Conservation (phyloP, 208 protist species). For the Wallacemonas collosoma region DNA sequence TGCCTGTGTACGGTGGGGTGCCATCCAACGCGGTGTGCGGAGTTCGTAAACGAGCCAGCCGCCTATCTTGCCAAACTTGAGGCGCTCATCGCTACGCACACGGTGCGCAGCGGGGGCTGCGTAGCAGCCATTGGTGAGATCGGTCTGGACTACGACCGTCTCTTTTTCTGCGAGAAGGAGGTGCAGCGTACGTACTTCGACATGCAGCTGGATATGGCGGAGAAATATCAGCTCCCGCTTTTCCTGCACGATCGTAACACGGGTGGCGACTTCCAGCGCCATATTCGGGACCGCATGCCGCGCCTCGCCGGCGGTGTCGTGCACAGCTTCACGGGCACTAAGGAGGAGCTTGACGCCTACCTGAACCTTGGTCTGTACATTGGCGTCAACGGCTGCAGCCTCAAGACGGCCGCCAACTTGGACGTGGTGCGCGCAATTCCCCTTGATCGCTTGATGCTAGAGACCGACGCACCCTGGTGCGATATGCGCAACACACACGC, state of each 20-base stretch:
- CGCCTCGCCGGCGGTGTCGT: constrained; percentile 85
- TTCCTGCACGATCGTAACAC: constrained; percentile 95
- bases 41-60: constrained; percentile 65
- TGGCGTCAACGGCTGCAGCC: constrained; percentile 94
- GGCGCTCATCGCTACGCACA: constrained; percentile 51
- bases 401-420: constrained; percentile 93
- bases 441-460: constrained; percentile 89
- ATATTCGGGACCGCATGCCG: constrained; percentile 52
- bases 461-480: constrained; percentile 96
- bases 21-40: constrained; percentile 85
- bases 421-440: constrained; percentile 81
- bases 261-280: constrained; percentile 73
- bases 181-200: constrained; percentile 85
- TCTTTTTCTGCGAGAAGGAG: constrained; percentile 91
- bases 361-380: constrained; percentile 91
- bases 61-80: constrained; percentile 60
- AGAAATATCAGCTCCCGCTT: constrained; percentile 83
- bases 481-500: constrained; percentile 93
- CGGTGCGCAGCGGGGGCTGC: constrained; percentile 50
- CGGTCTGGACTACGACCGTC: constrained; percentile 95
- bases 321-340: constrained; percentile 95
- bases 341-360: constrained; percentile 71
- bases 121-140: constrained; percentile 87
- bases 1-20: constrained; percentile 85
- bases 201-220: constrained; percentile 81